Evolutionary conservation across 306 rosid genomes (phyloP).

Genomic region (Quercus bicolor): DNA sequence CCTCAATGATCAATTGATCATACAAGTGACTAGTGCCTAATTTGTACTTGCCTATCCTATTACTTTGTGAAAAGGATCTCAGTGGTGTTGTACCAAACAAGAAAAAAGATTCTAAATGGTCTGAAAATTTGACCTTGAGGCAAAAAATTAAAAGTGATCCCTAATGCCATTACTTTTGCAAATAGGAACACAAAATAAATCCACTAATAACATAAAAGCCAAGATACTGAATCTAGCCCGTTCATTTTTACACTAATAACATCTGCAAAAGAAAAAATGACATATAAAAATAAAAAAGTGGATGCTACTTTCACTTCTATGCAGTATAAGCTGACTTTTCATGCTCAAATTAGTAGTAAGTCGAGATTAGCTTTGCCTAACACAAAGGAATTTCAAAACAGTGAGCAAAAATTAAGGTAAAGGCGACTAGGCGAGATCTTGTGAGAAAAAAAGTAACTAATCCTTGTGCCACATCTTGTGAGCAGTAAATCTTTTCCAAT

Average conservation of each 20-base stretch:
- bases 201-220: too few relatives aligned
- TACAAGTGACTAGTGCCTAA: not conserved
- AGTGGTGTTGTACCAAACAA: not conserved
- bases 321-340: not conserved
- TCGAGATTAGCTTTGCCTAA: not conserved
- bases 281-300: not conserved
- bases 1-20: not conserved
- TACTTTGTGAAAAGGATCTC: not conserved
- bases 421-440: not conserved
- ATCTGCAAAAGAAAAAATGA: not conserved
- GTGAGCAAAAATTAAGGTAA: not conserved
- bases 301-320: not conserved
- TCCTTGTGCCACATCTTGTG: not conserved
- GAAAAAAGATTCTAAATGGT: not conserved
- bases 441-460: not conserved
- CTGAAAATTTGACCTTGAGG: not conserved
- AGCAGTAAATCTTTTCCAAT: too few relatives aligned
- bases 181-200: not conserved
- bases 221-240: too few relatives aligned
- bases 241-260: not conserved
- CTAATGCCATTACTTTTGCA: not conserved
- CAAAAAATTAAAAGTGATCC: not conserved
- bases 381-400: not conserved
- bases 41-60: not conserved
- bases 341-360: not conserved